Base-by-base conservation (phyloP, 805 yeast species). In the Cyberlindnera petersonii region DNA sequence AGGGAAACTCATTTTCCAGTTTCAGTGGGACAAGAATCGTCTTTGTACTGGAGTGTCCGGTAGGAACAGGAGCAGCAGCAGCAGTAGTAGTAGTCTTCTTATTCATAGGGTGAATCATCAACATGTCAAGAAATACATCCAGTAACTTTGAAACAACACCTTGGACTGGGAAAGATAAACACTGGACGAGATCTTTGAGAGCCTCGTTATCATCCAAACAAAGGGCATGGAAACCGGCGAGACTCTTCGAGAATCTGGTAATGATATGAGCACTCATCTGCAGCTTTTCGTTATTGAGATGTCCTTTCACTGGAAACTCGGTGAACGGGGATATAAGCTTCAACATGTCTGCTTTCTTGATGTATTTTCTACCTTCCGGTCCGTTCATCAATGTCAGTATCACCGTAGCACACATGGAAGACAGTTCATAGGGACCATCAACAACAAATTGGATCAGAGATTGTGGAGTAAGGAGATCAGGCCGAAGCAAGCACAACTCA, bases 201-300 rank as follows among this genome's bases (percentile, higher is more conserved):
- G 81, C 71, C 39, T 65, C 63, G 45, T 76, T 80, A 42, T 77
- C 63, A 47, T 79, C 66, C 40, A 73, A 68, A 1, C 83, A 71
- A 49, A 81, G 74, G 13, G 82, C 74, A 43, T 81, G 70, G 9
- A 88, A 53, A 0, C 98, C 99, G 10, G 83, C 69, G 77, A 91
- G 82, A 24, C 78, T 71, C 44, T 86, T 83, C 34, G 91, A 60
- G 18, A 86, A 63, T 4, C 73, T 57, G 0, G 83, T 63, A 2
- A 91, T 58, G 8, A 86, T 66, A 30, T 74, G 69, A 0, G 88
- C 75, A 11, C 77, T 65, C 42, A 71, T 73, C 41, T 81, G 82
- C 21, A 87, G 63, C 47, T 71, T 75, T 26, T 76, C 81, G 21
- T 67, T 60, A 41, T 71, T 71, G 21, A 70, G 56, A 36, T 74